Conservation (phyloP, 768 basidiomycete species). For the Gautieria morchelliformis region DNA sequence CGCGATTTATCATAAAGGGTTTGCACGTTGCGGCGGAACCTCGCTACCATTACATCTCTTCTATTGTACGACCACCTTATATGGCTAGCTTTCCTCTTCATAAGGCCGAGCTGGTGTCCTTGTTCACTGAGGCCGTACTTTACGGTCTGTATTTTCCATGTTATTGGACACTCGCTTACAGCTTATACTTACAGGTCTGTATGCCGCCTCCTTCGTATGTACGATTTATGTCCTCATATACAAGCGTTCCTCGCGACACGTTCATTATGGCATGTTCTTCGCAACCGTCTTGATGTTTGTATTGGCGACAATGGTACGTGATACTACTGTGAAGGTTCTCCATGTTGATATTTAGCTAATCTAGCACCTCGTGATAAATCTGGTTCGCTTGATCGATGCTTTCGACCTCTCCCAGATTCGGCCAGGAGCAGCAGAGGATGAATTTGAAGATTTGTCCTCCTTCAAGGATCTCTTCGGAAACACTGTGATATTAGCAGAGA, state of each 20-base stretch:
- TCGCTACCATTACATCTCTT: background rate
- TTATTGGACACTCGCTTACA: background rate
- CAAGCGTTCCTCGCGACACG: background rate
- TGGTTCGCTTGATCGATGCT: background rate
- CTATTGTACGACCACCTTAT: background rate
- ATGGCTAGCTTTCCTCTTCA: background rate
- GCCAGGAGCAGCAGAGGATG: background rate
- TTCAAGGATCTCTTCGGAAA: background rate
- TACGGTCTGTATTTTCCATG: background rate
- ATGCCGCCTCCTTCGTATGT: background rate
- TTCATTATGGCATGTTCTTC: background rate
- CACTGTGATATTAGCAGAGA: background rate
- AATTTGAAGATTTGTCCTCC: background rate
- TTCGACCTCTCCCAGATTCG: background rate
- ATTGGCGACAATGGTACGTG: slow-evolving; percentile 1
- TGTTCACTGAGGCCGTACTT: slow-evolving; percentile 1
- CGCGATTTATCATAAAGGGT: no score
- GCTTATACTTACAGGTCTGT: background rate
- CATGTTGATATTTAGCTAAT: background rate
- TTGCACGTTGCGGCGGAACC: background rate
- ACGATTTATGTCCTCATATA: slow-evolving; percentile 4
- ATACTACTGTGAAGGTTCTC: background rate
- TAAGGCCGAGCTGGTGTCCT: slow-evolving; percentile 3
- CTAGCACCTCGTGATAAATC: background rate
- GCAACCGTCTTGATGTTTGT: background rate